Evolutionary conservation across 2,329 filamentous ascomycete genomes (phyloP), one percentile per base, ranked within the genome.

Genomic region (Pseudogymnoascus sp.): DNA sequence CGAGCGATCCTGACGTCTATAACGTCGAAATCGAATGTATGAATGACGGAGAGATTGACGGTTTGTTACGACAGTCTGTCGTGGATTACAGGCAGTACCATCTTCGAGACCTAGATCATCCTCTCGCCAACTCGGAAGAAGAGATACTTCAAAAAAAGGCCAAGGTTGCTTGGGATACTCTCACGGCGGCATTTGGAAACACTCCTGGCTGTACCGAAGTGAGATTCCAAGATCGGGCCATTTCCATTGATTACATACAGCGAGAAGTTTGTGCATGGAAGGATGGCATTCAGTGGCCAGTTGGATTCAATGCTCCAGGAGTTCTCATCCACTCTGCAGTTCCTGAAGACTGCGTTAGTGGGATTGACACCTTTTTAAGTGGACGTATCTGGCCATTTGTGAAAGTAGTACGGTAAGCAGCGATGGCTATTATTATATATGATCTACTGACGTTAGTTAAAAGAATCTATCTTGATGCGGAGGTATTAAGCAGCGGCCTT

Each of bases 21-120:
- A 66, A 64, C 16, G 60, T 64, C 26, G 65, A 66, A 37, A 54
- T 66, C 7, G 64, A 66, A 60, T 62, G 65, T 34, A 65, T 66
- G 64, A 29, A 42, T 23, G 45, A 62, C n/a, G 45, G 16, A 10
- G 64, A 64, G 60, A 65, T 66, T n/a, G 59, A 64, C 14, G 64
- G 62, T 51, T 36, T 65, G 7, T 57, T 66, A 54, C 64, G 62
- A 5, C 65, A 65, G 62, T 60, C 64, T 31, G 64, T 64, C 31
- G 23, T 66, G 37, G 62, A 66, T 14, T 65, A 66, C 40, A 62
- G 64, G 16, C 57, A 62, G 18, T 62, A 64, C 51, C 64, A 65
- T 21, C 63, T 63, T 61, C 61, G 21, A 54, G 62, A 65, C n/a
- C 61, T 23, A n/a, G 47, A 54, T 18, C 3, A 2, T 4, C 47